Evolutionary conservation across 169 alveolate genomes (phyloP), one percentile per base, ranked within the genome.

Genomic region (Eimeria sp.): DNA sequence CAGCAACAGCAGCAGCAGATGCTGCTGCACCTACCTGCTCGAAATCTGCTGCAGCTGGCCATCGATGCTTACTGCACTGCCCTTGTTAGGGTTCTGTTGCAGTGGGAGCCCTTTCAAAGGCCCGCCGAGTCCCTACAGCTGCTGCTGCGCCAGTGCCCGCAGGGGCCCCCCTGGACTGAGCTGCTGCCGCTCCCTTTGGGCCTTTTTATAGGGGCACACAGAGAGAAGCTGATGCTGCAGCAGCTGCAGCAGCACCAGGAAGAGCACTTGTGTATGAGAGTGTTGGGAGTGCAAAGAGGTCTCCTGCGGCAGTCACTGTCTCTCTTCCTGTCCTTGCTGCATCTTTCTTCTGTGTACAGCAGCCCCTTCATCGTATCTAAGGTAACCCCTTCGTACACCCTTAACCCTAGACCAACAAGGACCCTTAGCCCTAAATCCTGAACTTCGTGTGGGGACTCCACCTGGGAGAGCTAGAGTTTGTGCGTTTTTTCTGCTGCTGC

Each of bases 81-180:
- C n/a, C 84, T 73, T 22, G 47, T 40, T 20, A 40, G 49, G 3
- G 14, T 73, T 9, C 51, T 73, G 58, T 0, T 9, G 84, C 54
- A 11, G 47, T 73, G 84, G 84, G 58, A 5, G 25, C 84, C 84
- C 84, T 73, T 73, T 43, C 18, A 16, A 22, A 9, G 51, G 27
- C 84, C 84, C 5, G 84, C 84, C 13, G 84, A 30, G 84, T 45
- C 84, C 47, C 89, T 78, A 43, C 89, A 14, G 67, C 61, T 20
- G 89, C 65, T 78, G 89, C 89, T 78, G 89, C 70, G 6, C 67
- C 70, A 18, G 70, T 34, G 13, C 18, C 40, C 10, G n/a, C 54
- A 34, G 43, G 84, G 2, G 40, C 51, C 84, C 43, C 51, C 84
- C 13, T 20, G 27, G 40, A 16, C 1, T 27, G 30, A 73, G 84